Evolutionary conservation across 306 rosid species (phyloP).

Genomic region (Sicyos baderoa): DNA sequence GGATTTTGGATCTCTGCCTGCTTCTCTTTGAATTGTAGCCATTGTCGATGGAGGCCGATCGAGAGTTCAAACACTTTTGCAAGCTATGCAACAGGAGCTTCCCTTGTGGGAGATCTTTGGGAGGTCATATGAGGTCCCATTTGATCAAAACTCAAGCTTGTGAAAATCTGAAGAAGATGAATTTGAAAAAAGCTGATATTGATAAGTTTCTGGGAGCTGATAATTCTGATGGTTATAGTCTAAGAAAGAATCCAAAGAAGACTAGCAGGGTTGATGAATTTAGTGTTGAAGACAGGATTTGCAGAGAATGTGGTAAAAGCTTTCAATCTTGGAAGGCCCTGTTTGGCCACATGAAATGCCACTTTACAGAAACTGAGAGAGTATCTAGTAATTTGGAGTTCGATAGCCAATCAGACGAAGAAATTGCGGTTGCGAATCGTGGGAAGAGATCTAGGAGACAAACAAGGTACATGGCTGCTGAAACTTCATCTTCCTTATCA

Average conservation of each 20-base stretch:
- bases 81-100: constrained; percentile 76
- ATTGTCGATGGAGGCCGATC: constrained; percentile 45
- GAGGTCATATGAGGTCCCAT: constrained; percentile 96
- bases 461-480: constrained; percentile 45
- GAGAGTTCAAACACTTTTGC: constrained; percentile 55
- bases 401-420: constrained; percentile 64
- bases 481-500: constrained; percentile 39
- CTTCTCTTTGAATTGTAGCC: constrained; percentile 8
- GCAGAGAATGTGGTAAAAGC: constrained; percentile 75
- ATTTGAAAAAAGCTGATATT: background rate
- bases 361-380: constrained; percentile 48
- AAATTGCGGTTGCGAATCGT: constrained; percentile 41
- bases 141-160: constrained; percentile 33
- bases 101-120: constrained; percentile 85
- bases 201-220: constrained; percentile 29
- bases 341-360: constrained; percentile 82
- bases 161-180: constrained; percentile 21
- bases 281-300: constrained; percentile 37
- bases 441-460: constrained; percentile 54
- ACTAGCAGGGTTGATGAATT: constrained; percentile 51
- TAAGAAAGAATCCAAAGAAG: constrained; percentile 73
- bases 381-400: constrained; percentile 29
- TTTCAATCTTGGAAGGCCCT: constrained; percentile 79
- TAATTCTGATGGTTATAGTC: constrained; percentile 41
- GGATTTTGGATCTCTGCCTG: constrained; percentile 10